Base-by-base conservation (phyloP, 2,329 filamentous ascomycete genomes). In the Botrytis sinoallii region DNA sequence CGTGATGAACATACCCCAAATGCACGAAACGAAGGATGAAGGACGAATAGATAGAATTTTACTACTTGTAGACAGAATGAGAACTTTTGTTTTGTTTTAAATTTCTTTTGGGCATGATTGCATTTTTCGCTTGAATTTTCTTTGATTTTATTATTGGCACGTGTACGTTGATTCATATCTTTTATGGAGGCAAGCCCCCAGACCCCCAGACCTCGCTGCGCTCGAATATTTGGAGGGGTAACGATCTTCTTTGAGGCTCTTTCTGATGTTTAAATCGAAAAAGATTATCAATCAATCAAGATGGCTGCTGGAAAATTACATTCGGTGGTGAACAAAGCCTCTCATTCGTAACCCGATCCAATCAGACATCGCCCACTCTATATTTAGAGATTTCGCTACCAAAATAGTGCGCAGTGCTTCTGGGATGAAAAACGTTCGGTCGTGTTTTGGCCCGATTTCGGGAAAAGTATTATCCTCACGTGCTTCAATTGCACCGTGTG, bases 1-100 rank as follows among this genome's bases (percentile, higher is more conserved):
- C 5, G 29, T 57, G 48, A 69, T 69, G 66, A 69, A 69, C 66
- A 69, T 69, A 69, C 66, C 66, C 66, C 48, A 18, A 57, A 69
- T 57, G 48, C 48, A 69, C 48, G 66, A 69, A 57, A 57, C 44
- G 38, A 69, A 69, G 48, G 22, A 69, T 42, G 48, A 57, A 69
- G 35, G 66, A 69, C 57, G 18, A 52, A 42, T 69, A 57, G n/a
- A 68, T 68, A 57, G 38, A 68, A 29, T n/a, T 55, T 12, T 42
- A 44, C 57, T 44, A 44, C 48, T 44, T 20, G 65, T 57, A 57
- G n/a, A 57, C n/a, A 32, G 38, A 42, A 57, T 69, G 38, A 57
- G 18, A 69, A 32, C 7, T 42, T 29, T 44, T 32, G 20, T 35
- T 69, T 69, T 44, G 6, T 57, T 68, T 65, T 14, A 14, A 12